Percentiles rank a stretch among this genome's conserved stretches.
phyloP scores from a whole-genome alignment of 495 filamentous ascomycete species.

The Usnea hakonensis region DNA sequence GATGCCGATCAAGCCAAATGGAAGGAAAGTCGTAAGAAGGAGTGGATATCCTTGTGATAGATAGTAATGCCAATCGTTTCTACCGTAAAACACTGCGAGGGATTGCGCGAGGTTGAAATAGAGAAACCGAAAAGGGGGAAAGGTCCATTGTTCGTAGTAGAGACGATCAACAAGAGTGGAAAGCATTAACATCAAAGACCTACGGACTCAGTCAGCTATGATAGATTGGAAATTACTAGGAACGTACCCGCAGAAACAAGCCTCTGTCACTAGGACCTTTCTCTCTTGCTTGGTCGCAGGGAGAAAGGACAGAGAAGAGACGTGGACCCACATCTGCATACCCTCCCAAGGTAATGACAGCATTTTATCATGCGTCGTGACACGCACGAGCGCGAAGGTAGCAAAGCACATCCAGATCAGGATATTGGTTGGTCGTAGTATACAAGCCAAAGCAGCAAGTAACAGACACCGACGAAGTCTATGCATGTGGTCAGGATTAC shows the following conservation, averaged over 20 bases:
- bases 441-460: slow-evolving; percentile 73
- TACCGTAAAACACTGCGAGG: slow-evolving; percentile 87
- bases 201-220: slow-evolving; percentile 23
- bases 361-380: slow-evolving; percentile 19
- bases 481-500: slow-evolving; percentile 13
- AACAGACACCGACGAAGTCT: slow-evolving; percentile 59
- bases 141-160: slow-evolving; percentile 83
- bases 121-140: slow-evolving; percentile 82
- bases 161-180: slow-evolving; percentile 65
- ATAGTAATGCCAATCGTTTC: slow-evolving; percentile 89
- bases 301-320: slow-evolving; percentile 39
- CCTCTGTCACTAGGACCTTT: slow-evolving; percentile 52
- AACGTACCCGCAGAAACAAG: slow-evolving; percentile 59
- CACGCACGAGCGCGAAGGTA: slow-evolving; percentile 38
- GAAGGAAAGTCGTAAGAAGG: slow-evolving; percentile 74
- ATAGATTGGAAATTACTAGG: background rate
- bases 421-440: slow-evolving; percentile 84
- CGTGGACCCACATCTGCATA: slow-evolving; percentile 24
- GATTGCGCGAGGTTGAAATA: slow-evolving; percentile 87
- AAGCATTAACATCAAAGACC: slow-evolving; percentile 48
- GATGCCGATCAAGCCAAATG: slow-evolving; percentile 62
- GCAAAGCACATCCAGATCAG: slow-evolving; percentile 69
- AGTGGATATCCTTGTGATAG: slow-evolving; percentile 82
- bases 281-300: slow-evolving; percentile 39
- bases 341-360: slow-evolving; percentile 20